Base-by-base conservation (phyloP, 345 rosid genomes). In the Lumnitzera racemosa region DNA sequence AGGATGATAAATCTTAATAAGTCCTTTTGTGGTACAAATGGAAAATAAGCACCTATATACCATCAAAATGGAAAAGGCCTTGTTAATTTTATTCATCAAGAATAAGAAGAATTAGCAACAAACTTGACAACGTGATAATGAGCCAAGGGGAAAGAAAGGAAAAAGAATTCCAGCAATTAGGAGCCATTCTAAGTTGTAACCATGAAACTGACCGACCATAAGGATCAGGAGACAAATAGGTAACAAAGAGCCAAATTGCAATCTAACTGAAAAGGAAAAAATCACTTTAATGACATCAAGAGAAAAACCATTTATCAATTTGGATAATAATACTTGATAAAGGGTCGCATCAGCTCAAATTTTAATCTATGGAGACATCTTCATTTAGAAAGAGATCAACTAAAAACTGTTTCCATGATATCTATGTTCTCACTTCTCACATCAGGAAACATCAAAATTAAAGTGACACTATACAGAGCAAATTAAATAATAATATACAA, bases 161-260 rank as follows among this genome's bases (percentile, higher is more conserved):
- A 61, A 70, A 27, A 49, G 56, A 61, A 49, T 80, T 87, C 98
- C 97, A 96, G 0, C 72, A 56, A 70, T 89, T 92, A 46, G 78
- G 71, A 50, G 97, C 85, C 97, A 94, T 90, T 74, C 99, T 96
- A 68, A 83, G 53, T 14, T 78, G 82, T 68, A 97, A 90, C 99
- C 99, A 94, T n/a, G 99, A 78, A 74, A 94, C 61, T 20, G 96
- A 84, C 48, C 84, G 81, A 54, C 76, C 95, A 57, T 75, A 83
- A 0, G 90, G 91, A 63, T 74, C 72, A 16, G 81, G 83, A 94
- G 73, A 72, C 80, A 79, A 36, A 69, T 75, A 51, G 97, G 82
- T 31, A 94, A 69, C 77, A 94, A 61, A 65, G 78, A 69, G 62
- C 77, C 83, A 62, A 70, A 70, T 14, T 79, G 61, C 69, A 90